These are phyloP conservation scores for Pascua guehoae DNA, from an alignment of 1,284 basidiomycete species.

Conservation along the genomic window DNA sequence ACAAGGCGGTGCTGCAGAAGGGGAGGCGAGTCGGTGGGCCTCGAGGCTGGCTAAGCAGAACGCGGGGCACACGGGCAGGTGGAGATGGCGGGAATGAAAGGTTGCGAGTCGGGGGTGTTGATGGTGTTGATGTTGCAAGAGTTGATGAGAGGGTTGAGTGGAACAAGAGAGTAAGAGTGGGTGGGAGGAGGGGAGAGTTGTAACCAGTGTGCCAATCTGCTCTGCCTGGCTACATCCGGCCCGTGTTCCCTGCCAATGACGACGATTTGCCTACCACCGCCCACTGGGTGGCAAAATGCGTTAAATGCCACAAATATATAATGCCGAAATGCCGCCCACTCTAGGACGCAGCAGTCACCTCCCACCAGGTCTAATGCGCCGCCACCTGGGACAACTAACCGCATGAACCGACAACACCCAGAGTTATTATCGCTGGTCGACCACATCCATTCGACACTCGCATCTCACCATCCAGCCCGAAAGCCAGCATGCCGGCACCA, in stretches of 20 bases:
- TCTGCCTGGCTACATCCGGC: no score
- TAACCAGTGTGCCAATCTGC: no score
- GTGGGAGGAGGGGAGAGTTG: not conserved
- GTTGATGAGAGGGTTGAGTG: not conserved
- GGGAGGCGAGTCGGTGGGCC: not conserved
- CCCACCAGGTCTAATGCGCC: no score
- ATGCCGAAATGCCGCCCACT: not conserved
- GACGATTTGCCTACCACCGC: not conserved
- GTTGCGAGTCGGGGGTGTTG: not conserved
- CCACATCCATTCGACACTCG: no score
- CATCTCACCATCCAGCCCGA: not conserved
- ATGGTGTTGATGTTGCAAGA: not conserved
- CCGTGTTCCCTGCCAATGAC: no score
- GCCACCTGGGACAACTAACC: no score
- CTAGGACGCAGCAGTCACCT: no score
- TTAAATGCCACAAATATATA: not conserved
- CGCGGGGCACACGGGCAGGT: not conserved
- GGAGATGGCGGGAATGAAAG: not conserved
- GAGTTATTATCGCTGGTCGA: no score
- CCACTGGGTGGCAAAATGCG: conserved; percentile 7
- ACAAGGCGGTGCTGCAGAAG: not conserved
- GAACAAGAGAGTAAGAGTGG: not conserved
- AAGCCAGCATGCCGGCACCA: conserved; percentile 13
- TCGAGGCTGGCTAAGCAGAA: not conserved
- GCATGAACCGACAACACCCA: no score